phyloP scores from a whole-genome alignment of 345 rosid species.

The Eucalyptus caleyi region DNA sequence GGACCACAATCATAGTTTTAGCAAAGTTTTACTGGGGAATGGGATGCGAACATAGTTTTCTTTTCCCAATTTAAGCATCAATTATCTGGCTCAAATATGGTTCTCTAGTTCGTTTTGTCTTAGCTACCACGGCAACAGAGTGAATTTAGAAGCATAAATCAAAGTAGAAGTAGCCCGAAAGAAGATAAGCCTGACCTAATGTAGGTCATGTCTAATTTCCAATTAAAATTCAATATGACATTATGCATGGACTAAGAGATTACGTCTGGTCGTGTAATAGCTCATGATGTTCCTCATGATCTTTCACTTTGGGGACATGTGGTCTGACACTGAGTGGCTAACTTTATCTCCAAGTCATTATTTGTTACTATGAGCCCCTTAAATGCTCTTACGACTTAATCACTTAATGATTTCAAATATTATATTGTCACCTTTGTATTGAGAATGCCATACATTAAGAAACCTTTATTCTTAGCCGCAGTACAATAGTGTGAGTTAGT shows the following conservation, averaged over 20 bases:
- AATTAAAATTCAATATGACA: background rate
- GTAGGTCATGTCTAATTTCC: background rate
- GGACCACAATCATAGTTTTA: background rate
- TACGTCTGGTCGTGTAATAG: background rate
- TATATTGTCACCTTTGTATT: background rate
- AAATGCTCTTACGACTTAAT: background rate
- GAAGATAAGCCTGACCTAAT: background rate
- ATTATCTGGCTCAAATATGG: background rate
- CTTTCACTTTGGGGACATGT: background rate
- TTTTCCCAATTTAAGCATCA: background rate
- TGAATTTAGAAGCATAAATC: background rate
- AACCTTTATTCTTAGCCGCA: background rate
- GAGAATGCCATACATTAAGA: background rate
- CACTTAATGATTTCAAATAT: background rate
- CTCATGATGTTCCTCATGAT: background rate
- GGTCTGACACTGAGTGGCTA: background rate
- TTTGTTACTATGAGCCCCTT: background rate
- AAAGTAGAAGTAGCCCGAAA: background rate
- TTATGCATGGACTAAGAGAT: background rate
- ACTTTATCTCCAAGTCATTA: background rate
- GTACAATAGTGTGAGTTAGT: background rate
- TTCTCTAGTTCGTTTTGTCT: background rate
- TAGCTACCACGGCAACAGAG: background rate
- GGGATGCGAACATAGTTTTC: background rate
- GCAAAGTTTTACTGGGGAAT: background rate